These are phyloP conservation scores for Teratosphaeria zuluensis DNA, from an alignment of 2,329 filamentous ascomycete genomes.

Conservation along the genomic window DNA sequence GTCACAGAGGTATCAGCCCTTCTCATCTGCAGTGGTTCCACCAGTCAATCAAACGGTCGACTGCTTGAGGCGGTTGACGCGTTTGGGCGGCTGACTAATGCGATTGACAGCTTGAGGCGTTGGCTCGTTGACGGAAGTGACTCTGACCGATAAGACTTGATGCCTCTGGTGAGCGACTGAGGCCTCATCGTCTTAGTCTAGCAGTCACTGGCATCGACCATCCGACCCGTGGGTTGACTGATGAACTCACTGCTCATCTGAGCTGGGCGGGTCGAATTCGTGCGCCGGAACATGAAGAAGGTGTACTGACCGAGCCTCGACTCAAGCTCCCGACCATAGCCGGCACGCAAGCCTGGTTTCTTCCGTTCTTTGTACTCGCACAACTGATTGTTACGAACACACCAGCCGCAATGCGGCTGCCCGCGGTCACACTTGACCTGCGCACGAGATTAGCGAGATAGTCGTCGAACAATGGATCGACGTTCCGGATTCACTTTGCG, in stretches of 20 bases:
- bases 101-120: too few species aligned
- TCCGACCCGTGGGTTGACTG: not conserved
- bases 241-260: not conserved
- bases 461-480: not conserved
- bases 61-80: too few species aligned
- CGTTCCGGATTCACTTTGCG: constrained; percentile 51
- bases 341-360: constrained; percentile 50
- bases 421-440: constrained; percentile 60
- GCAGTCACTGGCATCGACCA: too few species aligned
- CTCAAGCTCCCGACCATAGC: constrained; percentile 53
- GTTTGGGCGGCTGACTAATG: too few species aligned
- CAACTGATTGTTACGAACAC: constrained; percentile 53
- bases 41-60: too few species aligned
- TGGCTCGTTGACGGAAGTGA: too few species aligned
- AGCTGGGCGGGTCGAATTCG: not conserved
- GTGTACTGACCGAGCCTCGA: constrained; percentile 43
- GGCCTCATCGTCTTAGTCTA: too few species aligned
- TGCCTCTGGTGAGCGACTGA: too few species aligned
- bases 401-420: constrained; percentile 68
- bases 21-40: too few species aligned
- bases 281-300: not conserved
- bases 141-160: too few species aligned
- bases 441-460: not conserved
- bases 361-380: constrained; percentile 64
- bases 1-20: too few species aligned